Evolutionary conservation across 2,329 filamentous ascomycete genomes (phyloP), one percentile per base, ranked within the genome.

Genomic region (Purpureocillium lavendulum): DNA sequence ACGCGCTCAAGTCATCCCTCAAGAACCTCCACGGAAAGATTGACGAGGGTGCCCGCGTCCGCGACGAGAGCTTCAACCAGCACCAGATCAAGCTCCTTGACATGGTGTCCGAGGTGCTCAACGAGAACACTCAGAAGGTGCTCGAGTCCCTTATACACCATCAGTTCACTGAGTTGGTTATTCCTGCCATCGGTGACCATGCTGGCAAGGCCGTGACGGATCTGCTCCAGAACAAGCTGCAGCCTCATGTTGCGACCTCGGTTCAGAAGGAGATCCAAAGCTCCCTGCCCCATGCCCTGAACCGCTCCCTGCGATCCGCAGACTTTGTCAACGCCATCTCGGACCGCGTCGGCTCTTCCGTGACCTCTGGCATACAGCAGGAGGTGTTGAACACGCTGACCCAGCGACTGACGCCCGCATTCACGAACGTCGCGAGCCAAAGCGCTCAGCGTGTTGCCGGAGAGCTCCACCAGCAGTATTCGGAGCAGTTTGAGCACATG

Each of bases 201-300:
- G 79, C 85, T 12, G 71, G 77, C 33, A 75, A 78, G 45, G 74
- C 82, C 4, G 71, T 95, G 21, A 75, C 82, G 40, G 81, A 84
- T 45, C 80, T 86, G 55, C 69, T 97, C 17, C 73, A 77, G 40
- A 71, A 76, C 46, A 78, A 79, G 44, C 64, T 96, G 40, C 75
- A 77, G 47, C 71, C 77, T 36, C 73, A 83, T 38, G 62, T 94
- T 30, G 70, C 77, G n/a, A 71, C 73, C 31, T 68, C 73, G 2
- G 61, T 94, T 33, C 78, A 85, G 41, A 79, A 80, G 48, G 87
- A 94, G 60, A 66, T 95, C 47, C 81, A 84, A 54, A 73, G 72
- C 41, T 63, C 73, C 29, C 67, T 97, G 29, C 87, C 87, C 2
- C 75, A 78, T 47, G 77, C 84, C 16, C 45, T 66, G 10, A 59